Conservation (phyloP, 371 early-diverging fungal genomes). For the Haplosporangium sp. region DNA sequence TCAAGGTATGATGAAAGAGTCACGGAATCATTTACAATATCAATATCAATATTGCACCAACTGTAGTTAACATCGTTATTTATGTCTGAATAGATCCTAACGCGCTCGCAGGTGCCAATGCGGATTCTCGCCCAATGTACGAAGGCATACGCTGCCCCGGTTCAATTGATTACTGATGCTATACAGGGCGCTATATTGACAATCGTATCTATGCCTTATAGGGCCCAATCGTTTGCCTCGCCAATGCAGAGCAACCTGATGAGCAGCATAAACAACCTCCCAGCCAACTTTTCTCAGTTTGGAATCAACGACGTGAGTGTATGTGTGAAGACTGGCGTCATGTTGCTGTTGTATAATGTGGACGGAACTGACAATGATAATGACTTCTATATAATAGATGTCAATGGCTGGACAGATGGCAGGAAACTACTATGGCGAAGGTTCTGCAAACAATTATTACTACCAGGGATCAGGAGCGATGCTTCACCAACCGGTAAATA, state of each 20-base stretch:
- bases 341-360: too few species aligned
- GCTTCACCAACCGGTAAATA: conserved; percentile 51
- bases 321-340: too few species aligned
- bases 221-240: conserved; percentile 35
- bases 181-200: too few species aligned
- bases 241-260: conserved; percentile 34
- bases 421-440: conserved; percentile 45
- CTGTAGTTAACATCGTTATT: background rate
- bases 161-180: too few species aligned
- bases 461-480: conserved; percentile 44
- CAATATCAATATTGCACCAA: background rate
- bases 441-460: conserved; percentile 36
- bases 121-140: conserved; percentile 18
- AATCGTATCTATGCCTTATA: background rate
- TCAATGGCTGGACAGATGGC: conserved; percentile 31
- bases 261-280: conserved; percentile 30
- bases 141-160: background rate
- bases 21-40: background rate
- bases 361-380: background rate
- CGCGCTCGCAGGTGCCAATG: conserved; percentile 6
- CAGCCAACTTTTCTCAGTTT: conserved; percentile 42
- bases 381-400: conserved; percentile 11
- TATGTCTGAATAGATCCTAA: conserved; percentile 8
- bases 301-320: conserved; percentile 43
- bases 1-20: conserved; percentile 49